Percentiles rank a stretch among this genome's conserved stretches.
These are phyloP conservation scores for Cytospora piceae DNA, from an alignment of 2,329 filamentous ascomycete genomes.

Conservation along the genomic window DNA sequence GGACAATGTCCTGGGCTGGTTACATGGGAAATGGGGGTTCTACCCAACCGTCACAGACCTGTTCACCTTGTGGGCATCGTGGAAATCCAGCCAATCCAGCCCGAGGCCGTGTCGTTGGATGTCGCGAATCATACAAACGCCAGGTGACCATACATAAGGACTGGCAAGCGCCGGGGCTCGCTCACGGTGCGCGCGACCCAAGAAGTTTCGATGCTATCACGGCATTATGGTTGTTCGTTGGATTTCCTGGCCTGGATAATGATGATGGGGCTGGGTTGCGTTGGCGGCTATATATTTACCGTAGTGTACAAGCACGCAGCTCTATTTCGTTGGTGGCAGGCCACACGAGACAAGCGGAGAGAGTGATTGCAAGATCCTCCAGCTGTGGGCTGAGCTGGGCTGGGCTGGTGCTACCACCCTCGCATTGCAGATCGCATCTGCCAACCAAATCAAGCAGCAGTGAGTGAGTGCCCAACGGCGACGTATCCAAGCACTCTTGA, in stretches of 20 bases:
- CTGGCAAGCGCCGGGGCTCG: background rate
- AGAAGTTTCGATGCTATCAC: background rate
- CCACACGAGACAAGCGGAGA: background rate
- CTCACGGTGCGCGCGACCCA: background rate
- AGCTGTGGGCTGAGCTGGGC: background rate
- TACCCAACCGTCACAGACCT: background rate
- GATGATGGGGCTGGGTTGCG: constrained; percentile 21
- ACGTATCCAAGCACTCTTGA: background rate
- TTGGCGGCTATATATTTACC: constrained; percentile 23
- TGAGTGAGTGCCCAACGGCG: background rate
- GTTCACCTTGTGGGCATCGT: background rate
- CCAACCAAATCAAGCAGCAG: background rate
- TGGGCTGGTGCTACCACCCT: background rate
- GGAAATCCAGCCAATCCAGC: background rate
- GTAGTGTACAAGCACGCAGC: too few relatives aligned
- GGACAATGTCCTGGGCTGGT: background rate
- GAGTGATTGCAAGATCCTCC: background rate
- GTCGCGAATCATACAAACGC: background rate
- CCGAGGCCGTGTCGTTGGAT: background rate
- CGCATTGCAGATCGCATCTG: background rate
- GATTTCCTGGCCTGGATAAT: background rate
- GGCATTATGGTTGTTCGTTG: constrained; percentile 4
- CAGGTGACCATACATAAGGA: too few relatives aligned
- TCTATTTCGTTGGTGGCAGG: background rate
- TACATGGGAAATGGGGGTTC: background rate